These are phyloP conservation scores for Circinella minor DNA, from an alignment of 371 early-diverging fungal species.

Conservation along the genomic window DNA sequence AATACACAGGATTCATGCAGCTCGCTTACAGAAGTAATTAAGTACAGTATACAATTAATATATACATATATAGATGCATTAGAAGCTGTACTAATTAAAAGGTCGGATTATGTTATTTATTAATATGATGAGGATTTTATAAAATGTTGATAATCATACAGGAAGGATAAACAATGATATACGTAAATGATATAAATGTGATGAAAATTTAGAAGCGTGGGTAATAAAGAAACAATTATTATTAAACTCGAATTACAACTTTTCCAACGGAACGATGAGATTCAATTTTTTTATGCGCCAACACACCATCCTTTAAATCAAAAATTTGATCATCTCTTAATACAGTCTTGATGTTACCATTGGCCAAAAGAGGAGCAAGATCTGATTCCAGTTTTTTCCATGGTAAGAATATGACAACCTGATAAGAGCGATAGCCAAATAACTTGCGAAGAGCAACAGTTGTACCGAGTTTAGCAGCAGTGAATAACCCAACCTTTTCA, in stretches of 20 bases:
- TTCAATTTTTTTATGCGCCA: conserved; percentile 45
- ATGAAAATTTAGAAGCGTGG: too few species aligned
- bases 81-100: too few species aligned
- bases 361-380: conserved; percentile 12
- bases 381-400: conserved; percentile 8
- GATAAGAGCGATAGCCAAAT: conserved; percentile 21
- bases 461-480: conserved; percentile 13
- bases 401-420: conserved; percentile 17
- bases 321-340: conserved; percentile 22
- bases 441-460: conserved; percentile 10
- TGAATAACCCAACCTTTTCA: conserved; percentile 19
- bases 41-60: too few species aligned
- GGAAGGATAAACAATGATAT: too few species aligned
- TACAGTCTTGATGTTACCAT: conserved; percentile 15
- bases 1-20: too few species aligned
- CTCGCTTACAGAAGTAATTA: too few species aligned
- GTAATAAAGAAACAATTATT: too few species aligned
- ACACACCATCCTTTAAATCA: conserved; percentile 42
- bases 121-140: too few species aligned
- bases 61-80: too few species aligned
- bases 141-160: too few species aligned
- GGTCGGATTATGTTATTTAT: too few species aligned
- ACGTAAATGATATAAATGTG: too few species aligned
- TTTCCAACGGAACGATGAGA: conserved; percentile 57
- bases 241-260: conserved; percentile 45